Conservation (phyloP, 768 basidiomycete species). For the Lanmaoa rubissima region DNA sequence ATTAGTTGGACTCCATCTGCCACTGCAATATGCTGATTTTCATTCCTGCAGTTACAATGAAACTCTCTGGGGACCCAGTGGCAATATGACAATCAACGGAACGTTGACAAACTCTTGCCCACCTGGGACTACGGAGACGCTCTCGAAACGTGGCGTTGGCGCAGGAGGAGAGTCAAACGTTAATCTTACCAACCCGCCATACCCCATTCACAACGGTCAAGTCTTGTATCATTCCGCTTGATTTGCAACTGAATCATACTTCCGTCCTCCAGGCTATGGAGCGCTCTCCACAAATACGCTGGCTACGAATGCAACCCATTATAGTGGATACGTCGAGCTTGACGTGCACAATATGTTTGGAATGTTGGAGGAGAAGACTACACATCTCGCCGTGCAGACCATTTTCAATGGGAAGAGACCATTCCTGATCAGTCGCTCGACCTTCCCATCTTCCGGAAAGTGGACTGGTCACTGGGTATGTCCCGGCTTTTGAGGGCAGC, state of each 20-base stretch:
- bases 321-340: constrained; percentile 57
- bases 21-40: background rate
- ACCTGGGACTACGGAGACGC: constrained; percentile 6
- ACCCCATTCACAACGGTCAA: constrained; percentile 70
- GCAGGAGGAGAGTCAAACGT: constrained; percentile 46
- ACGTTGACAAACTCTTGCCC: constrained; percentile 48
- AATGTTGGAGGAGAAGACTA: constrained; percentile 66
- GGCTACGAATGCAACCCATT: constrained; percentile 72
- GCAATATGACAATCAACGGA: constrained; percentile 73
- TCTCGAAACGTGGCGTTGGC: constrained; percentile 47
- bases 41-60: constrained; percentile 51
- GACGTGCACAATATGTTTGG: constrained; percentile 74
- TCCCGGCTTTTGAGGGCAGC: background rate
- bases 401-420: constrained; percentile 61
- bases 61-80: constrained; percentile 61
- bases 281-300: constrained; percentile 54
- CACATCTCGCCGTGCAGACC: constrained; percentile 54
- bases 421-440: constrained; percentile 69
- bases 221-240: background rate
- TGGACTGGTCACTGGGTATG: constrained; percentile 73
- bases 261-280: constrained; percentile 41
- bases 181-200: constrained; percentile 59
- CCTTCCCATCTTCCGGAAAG: constrained; percentile 63
- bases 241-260: background rate
- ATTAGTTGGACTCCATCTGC: background rate